A percentile compares a stretch with the other conserved stretches of the same genome.
Conservation (phyloP, 2,329 filamentous ascomycete genomes). For the Alternaria triticimaculans region DNA sequence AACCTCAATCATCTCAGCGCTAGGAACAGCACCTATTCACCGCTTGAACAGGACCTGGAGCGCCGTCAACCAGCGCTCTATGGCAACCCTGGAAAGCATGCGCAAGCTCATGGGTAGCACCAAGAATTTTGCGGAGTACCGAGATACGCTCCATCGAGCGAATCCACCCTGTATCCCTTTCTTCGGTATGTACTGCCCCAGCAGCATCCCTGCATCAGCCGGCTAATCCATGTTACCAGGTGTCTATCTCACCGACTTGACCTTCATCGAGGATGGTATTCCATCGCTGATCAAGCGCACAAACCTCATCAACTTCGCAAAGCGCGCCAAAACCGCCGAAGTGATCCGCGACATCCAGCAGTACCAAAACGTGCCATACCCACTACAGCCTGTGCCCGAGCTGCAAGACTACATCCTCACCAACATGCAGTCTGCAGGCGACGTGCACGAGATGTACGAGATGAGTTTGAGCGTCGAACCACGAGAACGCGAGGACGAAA, state of each 20-base stretch:
- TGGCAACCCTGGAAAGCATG: conserved; percentile 84
- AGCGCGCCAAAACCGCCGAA: conserved; percentile 96
- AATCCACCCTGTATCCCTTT: conserved; percentile 98
- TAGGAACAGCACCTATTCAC: conserved; percentile 93
- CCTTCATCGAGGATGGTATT: conserved; percentile 98
- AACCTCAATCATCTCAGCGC: conserved; percentile 95
- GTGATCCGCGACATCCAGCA: conserved; percentile 99
- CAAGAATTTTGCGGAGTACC: conserved; percentile 97
- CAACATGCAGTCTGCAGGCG: conserved; percentile 93
- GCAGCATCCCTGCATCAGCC: neutral
- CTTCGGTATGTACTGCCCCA: conserved; percentile 70
- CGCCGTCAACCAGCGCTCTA: conserved; percentile 85
- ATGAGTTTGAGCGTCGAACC: conserved; percentile 93
- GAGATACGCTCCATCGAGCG: conserved; percentile 87
- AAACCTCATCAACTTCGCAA: conserved; percentile 97
- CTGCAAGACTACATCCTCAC: conserved; percentile 95
- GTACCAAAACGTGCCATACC: conserved; percentile 97
- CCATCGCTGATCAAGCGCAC: conserved; percentile 96
- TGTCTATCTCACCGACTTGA: conserved; percentile 95
- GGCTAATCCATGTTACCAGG: conserved; percentile 57
- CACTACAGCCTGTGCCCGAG: conserved; percentile 85
- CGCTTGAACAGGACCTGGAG: conserved; percentile 94
- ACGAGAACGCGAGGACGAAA: conserved; percentile 95
- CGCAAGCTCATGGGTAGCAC: conserved; percentile 94
- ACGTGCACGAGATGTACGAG: conserved; percentile 99